These are phyloP conservation scores for Arabis alpina DNA, from an alignment of 345 rosid genomes.

Conservation along the genomic window DNA sequence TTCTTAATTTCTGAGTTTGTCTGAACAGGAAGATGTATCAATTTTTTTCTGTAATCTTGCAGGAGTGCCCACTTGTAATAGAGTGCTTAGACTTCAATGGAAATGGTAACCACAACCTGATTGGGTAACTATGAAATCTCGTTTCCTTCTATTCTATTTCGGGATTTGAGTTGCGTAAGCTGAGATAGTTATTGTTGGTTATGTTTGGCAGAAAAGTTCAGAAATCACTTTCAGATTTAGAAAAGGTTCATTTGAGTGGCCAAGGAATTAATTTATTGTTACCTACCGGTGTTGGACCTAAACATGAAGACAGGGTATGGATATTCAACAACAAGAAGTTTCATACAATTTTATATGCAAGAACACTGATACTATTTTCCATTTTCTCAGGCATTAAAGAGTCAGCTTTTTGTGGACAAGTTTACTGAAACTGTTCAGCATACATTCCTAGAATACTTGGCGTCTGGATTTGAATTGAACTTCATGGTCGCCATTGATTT, in stretches of 20 bases:
- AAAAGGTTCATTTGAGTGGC: constrained; percentile 58
- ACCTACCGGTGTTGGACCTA: constrained; percentile 65
- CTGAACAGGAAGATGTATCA: constrained; percentile 12
- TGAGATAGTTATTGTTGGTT: constrained; percentile 40
- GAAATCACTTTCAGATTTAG: constrained; percentile 79
- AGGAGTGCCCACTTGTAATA: constrained; percentile 44
- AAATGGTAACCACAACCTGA: constrained; percentile 42
- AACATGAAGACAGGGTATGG: constrained; percentile 62
- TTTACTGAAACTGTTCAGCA: constrained; percentile 67
- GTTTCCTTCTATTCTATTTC: neutral
- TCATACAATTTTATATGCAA: neutral
- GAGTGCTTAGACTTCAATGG: constrained; percentile 44
- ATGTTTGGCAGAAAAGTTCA: constrained; percentile 64
- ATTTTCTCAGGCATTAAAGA: constrained; percentile 58
- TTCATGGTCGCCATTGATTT: constrained; percentile 98
- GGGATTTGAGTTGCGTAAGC: neutral
- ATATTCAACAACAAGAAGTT: constrained; percentile 19
- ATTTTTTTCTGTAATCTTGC: constrained; percentile 27
- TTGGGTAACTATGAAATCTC: constrained; percentile 30
- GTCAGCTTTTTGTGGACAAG: constrained; percentile 74
- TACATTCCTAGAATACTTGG: constrained; percentile 86
- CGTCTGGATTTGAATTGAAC: constrained; percentile 80
- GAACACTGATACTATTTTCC: neutral
- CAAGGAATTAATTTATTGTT: constrained; percentile 60
- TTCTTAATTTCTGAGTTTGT: constrained; percentile 19